Conservation (phyloP, 164 flowering plant species). For the Magnolia changhungtana region DNA sequence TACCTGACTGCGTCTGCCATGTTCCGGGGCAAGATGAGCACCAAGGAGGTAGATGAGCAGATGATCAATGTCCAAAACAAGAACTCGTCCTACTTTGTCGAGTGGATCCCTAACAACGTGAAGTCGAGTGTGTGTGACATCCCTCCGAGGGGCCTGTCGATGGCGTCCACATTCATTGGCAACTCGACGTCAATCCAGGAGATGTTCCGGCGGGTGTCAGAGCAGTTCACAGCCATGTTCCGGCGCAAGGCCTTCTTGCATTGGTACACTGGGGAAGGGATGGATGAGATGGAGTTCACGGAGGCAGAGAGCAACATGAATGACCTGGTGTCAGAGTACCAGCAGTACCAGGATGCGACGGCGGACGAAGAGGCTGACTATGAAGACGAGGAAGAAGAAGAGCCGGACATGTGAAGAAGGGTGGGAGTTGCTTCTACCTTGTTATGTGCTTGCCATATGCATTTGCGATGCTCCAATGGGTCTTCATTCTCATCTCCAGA, state of each 20-base stretch:
- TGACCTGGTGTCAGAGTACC: slow-evolving; percentile 32
- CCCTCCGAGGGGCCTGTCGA: slow-evolving; percentile 43
- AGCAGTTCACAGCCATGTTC: slow-evolving; percentile 55
- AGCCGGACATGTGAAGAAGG: background rate
- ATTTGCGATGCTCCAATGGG: too few relatives aligned
- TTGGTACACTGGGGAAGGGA: slow-evolving; percentile 53
- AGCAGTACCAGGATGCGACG: slow-evolving; percentile 50
- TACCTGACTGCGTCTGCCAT: slow-evolving; percentile 50
- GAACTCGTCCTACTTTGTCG: slow-evolving; percentile 50
- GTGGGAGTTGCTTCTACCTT: background rate
- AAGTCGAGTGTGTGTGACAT: slow-evolving; percentile 46
- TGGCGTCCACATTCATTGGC: slow-evolving; percentile 50
- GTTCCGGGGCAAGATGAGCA: slow-evolving; percentile 53
- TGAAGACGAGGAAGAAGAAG: slow-evolving; percentile 8
- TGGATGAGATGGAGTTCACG: slow-evolving; percentile 56
- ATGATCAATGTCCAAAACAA: slow-evolving; percentile 51
- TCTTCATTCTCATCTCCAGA: too few relatives aligned
- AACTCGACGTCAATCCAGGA: slow-evolving; percentile 51
- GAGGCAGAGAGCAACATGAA: slow-evolving; percentile 33
- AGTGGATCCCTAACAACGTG: slow-evolving; percentile 52
- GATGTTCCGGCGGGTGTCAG: slow-evolving; percentile 50
- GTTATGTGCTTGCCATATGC: too few relatives aligned
- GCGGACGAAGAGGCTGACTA: slow-evolving; percentile 16
- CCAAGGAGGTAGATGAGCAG: slow-evolving; percentile 55
- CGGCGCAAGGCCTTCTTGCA: slow-evolving; percentile 56